Evolutionary conservation across 495 filamentous ascomycete species (phyloP), one percentile per base, ranked within the genome.

Genomic region (Penicillium simplicissimum): DNA sequence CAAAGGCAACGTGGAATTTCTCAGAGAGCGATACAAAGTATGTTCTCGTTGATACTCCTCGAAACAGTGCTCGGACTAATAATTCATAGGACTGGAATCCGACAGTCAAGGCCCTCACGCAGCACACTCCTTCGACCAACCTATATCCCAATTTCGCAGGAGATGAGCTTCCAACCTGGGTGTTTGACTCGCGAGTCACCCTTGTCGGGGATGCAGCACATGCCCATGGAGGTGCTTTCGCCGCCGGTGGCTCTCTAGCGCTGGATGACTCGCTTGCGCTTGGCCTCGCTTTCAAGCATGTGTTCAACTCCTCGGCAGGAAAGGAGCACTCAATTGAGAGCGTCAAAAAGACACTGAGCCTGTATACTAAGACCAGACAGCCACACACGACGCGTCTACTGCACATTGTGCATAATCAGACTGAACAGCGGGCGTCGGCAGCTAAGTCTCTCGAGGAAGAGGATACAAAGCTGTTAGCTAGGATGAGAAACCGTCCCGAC

Each of bases 161-260:
- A 19, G 70, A 72, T 10, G 53, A 72, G 1, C 67, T 82, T 1
- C 61, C 71, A 33, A 79, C 67, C 1, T 82, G 80, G 81, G 67
- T 79, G 4, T 70, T 80, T 33, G 69, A 68, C 10, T 59, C 69
- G 6, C 71, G 74, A 9, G 76, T 73, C 1, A 80, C 78, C 4
- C 66, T 82, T 0, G 71, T 78, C 11, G 79, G 81, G 8, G 79
- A 82, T 54, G 79, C 80, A 14, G 80, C 80, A 0, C 79, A 84
- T 64, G 73, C 81, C 13, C 80, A 84, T 58, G 81, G 79, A 13
- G 81, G 79, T 25, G 75, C 79, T 6, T 79, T 78, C 57, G 80
- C 81, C 14, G 81, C 81, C 0, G 81, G 79, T 14, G 81, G 80
- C 17, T 80, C 79, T 5, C 66, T 84, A n/a, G 81, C 81, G 0